Evolutionary conservation across 2,329 filamentous ascomycete genomes (phyloP), one percentile per base, ranked within the genome.

Genomic region (Calonectria honghensis): DNA sequence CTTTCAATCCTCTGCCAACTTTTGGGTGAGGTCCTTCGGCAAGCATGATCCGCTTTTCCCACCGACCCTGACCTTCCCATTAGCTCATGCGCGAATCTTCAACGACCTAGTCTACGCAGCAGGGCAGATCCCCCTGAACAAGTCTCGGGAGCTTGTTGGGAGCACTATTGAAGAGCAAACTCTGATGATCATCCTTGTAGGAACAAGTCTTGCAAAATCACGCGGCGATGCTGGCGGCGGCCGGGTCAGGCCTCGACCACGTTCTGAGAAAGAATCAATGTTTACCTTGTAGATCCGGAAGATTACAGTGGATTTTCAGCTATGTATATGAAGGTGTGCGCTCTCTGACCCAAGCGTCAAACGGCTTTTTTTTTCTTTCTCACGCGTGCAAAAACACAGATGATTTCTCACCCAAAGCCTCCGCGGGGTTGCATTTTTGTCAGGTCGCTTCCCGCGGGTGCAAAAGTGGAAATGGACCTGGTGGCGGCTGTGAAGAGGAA

Each of bases 221-320:
- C n/a, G 20, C 20, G 13, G 20, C 54, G 14, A 39, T 61, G 3
- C 39, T 61, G 32, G 13, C 10, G 5, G 32, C 32, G 6, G 54
- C 54, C 13, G 54, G 54, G 10, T 61, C 32, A 27, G 32, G 29
- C 18, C 18, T 61, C 4, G 54, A 61, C 20, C 32, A 37, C 0
- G n/a, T 61, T 61, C 24, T 61, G 2, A n/a, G 54, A 20, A 37
- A n/a, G 54, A 20, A 37, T 37, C 20, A 61, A 39, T 18, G 32
- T 61, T 37, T 61, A 39, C n/a, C n/a, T 61, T 6, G 54, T 61
- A 16, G 54, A 61, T 24, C 54, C 32, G 16, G 54, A n/a, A 39
- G 54, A 61, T 14, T 61, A 61, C 13, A 4, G 20, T 27, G 32
- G 32, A 9, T 61, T 61, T 39, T 24, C 54, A 13, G 20, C n/a